Base-by-base conservation (phyloP, 1,284 basidiomycete species). In the Microbotryum lychnidis-dioicae region DNA sequence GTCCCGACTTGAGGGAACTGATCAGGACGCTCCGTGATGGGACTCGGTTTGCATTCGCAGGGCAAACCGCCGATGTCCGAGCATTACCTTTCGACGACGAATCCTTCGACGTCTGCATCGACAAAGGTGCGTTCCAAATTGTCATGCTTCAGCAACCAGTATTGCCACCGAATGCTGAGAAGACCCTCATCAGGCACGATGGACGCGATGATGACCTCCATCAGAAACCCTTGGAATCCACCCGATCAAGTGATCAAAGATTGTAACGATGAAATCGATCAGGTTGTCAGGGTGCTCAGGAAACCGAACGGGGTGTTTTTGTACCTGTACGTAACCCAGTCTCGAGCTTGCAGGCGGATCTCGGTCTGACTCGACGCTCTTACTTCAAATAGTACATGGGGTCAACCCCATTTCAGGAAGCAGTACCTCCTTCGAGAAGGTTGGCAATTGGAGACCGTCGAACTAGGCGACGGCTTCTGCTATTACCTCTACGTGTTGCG, bases 191-290 rank as follows among this genome's bases (percentile, higher is more conserved):
- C 31, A 84, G 84, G 84, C 63, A 93, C 90, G 0, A 92, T 94
- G 89, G 91, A 93, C 74, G 89, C 91, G 0, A 89, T 96, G 87
- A 84, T 93, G 82, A 87, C 90, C 0, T 81, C 74, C 86, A 87
- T 9, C 87, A 91, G 27, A 12, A 60, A 21, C 62, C 23, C 9
- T 14, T 51, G 91, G 90, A 83, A 93, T 73, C 91, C 91, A 14
- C 83, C 89, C 2, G 79, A 85, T 62, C 82, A 87, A 69, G 83
- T 89, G 44, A 75, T 92, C 51, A 78, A 82, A 45, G 84, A 87
- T 66, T 92, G 89, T 71, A 87, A 80, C 10, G 81, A 80, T 69
- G 91, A 94, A 75, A 84, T 93, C 2, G 80, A 85, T 66, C 89
- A 94, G 73, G 86, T 85, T 0, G 71, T 90, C 21, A 80, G 45